Conservation (phyloP, 176 grass and related monocot species). For the Oropetium thomaeum region DNA sequence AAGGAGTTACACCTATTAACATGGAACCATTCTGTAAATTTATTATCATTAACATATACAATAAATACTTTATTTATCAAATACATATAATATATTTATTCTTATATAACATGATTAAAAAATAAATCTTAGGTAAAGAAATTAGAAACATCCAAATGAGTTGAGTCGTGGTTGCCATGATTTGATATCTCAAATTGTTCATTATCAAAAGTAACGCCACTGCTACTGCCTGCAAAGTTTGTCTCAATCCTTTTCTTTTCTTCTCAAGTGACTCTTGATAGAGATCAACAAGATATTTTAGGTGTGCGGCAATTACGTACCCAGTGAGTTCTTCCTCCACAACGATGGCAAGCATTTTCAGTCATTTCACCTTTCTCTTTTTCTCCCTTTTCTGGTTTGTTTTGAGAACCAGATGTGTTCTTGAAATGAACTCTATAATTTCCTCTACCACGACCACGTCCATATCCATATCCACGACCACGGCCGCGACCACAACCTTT, state of each 20-base stretch:
- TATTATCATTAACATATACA: no score
- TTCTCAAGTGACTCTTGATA: background rate
- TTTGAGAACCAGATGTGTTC: background rate
- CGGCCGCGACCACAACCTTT: background rate
- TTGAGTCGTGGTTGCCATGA: no score
- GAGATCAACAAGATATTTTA: background rate
- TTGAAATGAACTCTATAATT: background rate
- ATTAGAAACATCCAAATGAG: no score
- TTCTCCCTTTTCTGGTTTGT: background rate
- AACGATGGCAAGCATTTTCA: background rate
- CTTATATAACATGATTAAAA: no score
- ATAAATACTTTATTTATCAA: no score
- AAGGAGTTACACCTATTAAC: no score
- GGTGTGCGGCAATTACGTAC: background rate
- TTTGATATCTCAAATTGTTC: background rate
- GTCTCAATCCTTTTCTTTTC: background rate
- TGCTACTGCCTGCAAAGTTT: background rate
- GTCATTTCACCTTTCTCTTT: background rate
- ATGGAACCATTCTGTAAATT: no score
- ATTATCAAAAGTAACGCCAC: background rate
- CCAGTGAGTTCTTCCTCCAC: background rate
- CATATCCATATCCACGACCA: background rate
- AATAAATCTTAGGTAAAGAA: conserved; percentile 44
- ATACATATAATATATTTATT: no score
- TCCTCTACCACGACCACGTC: background rate